Percentiles rank a stretch among this genome's conserved stretches.
These are phyloP conservation scores for Botrytis hyacinthi DNA, from an alignment of 2,329 filamentous ascomycete genomes.

Conservation along the genomic window DNA sequence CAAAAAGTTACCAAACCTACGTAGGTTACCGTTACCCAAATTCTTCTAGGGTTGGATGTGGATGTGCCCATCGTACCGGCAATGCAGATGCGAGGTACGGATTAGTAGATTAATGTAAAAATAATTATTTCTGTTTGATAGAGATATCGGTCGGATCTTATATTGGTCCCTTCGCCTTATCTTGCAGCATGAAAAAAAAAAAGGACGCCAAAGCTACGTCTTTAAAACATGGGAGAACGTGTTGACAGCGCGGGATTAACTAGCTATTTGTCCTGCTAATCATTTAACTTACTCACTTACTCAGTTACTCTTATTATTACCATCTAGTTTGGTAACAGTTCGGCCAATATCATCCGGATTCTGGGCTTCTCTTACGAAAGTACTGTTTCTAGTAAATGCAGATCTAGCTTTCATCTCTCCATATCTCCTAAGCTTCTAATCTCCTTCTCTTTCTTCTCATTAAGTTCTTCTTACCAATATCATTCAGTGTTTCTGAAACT, in stretches of 20 bases:
- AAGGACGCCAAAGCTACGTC: slow-evolving; percentile 4
- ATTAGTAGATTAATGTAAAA: slow-evolving; percentile 26
- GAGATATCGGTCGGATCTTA: slow-evolving; percentile 12
- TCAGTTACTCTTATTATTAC: background rate
- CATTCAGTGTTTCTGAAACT: background rate
- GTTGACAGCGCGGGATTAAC: slow-evolving; percentile 9
- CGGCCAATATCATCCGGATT: slow-evolving; percentile 1
- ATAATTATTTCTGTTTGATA: slow-evolving; percentile 17
- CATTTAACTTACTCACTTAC: background rate
- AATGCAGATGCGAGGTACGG: slow-evolving; percentile 29
- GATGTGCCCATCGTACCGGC: slow-evolving; percentile 18
- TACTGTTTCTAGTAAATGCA: slow-evolving; percentile 20
- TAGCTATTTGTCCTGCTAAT: slow-evolving; percentile 7
- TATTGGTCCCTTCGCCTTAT: slow-evolving; percentile 19
- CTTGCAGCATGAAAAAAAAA: background rate
- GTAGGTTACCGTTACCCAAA: slow-evolving; percentile 8
- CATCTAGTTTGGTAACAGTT: slow-evolving; percentile 2
- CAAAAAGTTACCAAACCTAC: background rate
- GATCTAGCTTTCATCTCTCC: slow-evolving; percentile 23
- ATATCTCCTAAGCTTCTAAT: slow-evolving; percentile 4
- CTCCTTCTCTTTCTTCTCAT: slow-evolving; percentile 5
- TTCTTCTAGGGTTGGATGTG: slow-evolving; percentile 12
- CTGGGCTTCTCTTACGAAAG: background rate
- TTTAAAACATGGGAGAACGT: slow-evolving; percentile 2
- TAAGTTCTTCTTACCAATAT: background rate